Conservation (phyloP, 2,329 filamentous ascomycete genomes). For the Thyridium curvatum region DNA sequence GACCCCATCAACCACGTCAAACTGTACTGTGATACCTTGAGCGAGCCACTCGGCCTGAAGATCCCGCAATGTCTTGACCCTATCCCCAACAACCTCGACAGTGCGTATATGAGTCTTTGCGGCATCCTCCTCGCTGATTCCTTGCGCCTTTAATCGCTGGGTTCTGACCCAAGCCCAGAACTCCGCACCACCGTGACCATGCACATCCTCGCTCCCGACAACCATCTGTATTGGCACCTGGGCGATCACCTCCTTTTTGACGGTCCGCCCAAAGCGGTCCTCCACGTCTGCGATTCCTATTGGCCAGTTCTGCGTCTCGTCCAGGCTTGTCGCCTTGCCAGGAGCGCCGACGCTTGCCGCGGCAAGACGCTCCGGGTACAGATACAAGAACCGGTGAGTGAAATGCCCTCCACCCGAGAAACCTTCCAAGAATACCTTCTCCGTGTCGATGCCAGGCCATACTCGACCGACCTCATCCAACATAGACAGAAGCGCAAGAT, state of each 20-base stretch:
- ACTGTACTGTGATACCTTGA: constrained; percentile 12
- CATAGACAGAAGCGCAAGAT: constrained; percentile 18
- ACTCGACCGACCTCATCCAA: constrained; percentile 19
- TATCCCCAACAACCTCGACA: no score
- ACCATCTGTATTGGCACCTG: constrained; percentile 12
- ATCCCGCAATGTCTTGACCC: no score
- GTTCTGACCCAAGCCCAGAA: constrained; percentile 14
- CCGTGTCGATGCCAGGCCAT: constrained; percentile 19
- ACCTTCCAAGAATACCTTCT: constrained; percentile 18
- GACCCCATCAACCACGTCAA: constrained; percentile 15
- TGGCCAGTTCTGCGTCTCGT: constrained; percentile 14
- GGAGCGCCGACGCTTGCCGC: constrained; percentile 22
- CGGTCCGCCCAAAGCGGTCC: no score
- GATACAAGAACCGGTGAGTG: constrained; percentile 21
- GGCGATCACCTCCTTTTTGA: no score
- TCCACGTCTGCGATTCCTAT: constrained; percentile 9
- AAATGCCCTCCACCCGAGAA: constrained; percentile 25
- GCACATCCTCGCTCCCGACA: constrained; percentile 12
- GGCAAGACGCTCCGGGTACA: constrained; percentile 19
- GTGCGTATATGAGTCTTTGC: no score
- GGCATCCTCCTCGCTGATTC: not conserved
- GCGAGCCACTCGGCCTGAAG: constrained; percentile 11
- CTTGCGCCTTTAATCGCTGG: not conserved
- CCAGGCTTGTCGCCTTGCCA: constrained; percentile 16
- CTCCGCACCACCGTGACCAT: constrained; percentile 11